Evolutionary conservation across 2,329 filamentous ascomycete species (phyloP).

Genomic region (Verticillium alfalfae): DNA sequence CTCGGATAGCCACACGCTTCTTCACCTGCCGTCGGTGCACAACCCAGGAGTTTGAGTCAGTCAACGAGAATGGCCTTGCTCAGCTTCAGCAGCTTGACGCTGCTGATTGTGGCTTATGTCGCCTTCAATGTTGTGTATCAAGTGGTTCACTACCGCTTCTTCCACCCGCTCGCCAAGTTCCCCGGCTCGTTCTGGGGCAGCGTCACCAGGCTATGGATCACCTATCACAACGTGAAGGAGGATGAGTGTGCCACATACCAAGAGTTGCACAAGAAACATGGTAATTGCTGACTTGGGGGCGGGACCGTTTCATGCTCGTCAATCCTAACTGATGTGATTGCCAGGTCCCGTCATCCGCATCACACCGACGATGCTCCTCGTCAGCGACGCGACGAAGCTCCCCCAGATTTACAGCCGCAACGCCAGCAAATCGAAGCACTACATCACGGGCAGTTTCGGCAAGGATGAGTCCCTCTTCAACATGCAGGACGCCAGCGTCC

Average conservation of each 20-base stretch:
- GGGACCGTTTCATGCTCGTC: not conserved
- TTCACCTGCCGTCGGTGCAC: not conserved
- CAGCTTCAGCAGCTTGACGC: slow-evolving; percentile 24
- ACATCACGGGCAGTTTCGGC: slow-evolving; percentile 53
- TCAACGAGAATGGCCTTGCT: slow-evolving; percentile 25
- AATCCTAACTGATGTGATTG: not conserved
- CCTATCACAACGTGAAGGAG: slow-evolving; percentile 42
- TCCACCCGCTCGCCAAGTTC: slow-evolving; percentile 45
- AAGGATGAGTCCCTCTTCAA: slow-evolving; percentile 51
- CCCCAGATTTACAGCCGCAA: slow-evolving; percentile 50
- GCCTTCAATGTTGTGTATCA: slow-evolving; percentile 30
- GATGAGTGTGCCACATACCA: slow-evolving; percentile 36
- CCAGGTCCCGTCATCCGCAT: slow-evolving; percentile 47
- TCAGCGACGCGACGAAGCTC: slow-evolving; percentile 46
- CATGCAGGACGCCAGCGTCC: slow-evolving; percentile 45
- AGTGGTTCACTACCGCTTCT: slow-evolving; percentile 42
- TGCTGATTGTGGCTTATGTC: slow-evolving; percentile 23
- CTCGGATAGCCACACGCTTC: not conserved
- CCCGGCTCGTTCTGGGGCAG: slow-evolving; percentile 50
- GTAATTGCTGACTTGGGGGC: slow-evolving; percentile 18
- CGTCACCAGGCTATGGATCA: slow-evolving; percentile 48
- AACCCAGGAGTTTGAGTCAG: not conserved
- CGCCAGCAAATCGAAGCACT: slow-evolving; percentile 52
- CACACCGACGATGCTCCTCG: slow-evolving; percentile 45
- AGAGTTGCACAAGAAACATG: slow-evolving; percentile 40